phyloP scores from a whole-genome alignment of 768 basidiomycete species.

The Macrolepiota fuliginosa region DNA sequence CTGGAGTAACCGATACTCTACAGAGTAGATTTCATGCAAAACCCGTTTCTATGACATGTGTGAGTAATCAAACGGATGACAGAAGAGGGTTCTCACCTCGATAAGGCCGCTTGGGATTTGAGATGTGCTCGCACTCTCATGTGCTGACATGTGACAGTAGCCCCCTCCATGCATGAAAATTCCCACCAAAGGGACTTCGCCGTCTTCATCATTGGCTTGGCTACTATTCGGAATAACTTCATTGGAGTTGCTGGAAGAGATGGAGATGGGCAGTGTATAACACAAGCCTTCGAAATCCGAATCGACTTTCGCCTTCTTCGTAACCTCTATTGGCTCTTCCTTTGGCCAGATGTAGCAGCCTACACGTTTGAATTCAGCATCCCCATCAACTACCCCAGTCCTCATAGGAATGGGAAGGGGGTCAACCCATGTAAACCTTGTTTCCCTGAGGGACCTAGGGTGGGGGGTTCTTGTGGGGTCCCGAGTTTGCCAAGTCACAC shows the following conservation, averaged over 20 bases:
- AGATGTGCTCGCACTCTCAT: conserved; percentile 45
- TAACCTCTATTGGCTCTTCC: conserved; percentile 12
- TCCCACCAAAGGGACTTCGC: conserved; percentile 35
- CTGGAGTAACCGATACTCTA: conserved; percentile 52
- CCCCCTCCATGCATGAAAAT: conserved; percentile 56
- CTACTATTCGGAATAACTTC: conserved; percentile 16
- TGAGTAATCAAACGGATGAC: neutral
- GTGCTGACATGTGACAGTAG: conserved; percentile 57
- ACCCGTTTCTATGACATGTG: conserved; percentile 25
- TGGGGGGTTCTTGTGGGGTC: conserved; percentile 34
- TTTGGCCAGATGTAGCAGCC: conserved; percentile 51
- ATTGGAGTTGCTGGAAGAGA: neutral
- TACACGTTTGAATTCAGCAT: conserved; percentile 38
- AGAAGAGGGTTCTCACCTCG: conserved; percentile 26
- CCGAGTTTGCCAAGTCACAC: conserved; percentile 52
- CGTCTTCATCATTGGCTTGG: conserved; percentile 10
- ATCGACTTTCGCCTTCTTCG: conserved; percentile 5
- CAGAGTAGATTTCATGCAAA: conserved; percentile 36
- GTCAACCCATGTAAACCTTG: conserved; percentile 47
- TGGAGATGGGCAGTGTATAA: neutral
- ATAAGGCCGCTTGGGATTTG: conserved; percentile 46
- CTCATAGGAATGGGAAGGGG: conserved; percentile 37
- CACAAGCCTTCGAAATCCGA: neutral
- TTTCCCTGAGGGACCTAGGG: conserved; percentile 34
- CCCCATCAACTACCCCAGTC: conserved; percentile 39